Evolutionary conservation across 2,329 filamentous ascomycete genomes (phyloP).

Genomic region (Zasmidium citrigriseum): DNA sequence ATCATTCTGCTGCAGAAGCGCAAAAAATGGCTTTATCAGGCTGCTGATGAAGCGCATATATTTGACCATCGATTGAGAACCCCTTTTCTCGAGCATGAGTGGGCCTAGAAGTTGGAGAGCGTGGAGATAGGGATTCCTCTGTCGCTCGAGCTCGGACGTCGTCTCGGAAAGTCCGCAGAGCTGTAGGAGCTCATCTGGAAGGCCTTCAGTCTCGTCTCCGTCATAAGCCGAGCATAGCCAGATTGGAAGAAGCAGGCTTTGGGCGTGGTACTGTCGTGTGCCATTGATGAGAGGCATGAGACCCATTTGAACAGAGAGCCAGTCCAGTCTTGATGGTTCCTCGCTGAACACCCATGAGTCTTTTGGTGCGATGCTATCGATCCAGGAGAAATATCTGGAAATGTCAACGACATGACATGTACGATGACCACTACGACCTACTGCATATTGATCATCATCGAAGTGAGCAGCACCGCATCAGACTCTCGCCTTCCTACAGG

Average conservation of each 20-base stretch:
- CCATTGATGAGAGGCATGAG: neutral
- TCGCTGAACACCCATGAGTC: conserved; percentile 1
- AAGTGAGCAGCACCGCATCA: conserved; percentile 1
- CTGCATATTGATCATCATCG: conserved; percentile 6
- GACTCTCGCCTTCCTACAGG: neutral
- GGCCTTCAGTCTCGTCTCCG: neutral
- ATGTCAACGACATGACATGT: neutral
- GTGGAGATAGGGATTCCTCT: neutral
- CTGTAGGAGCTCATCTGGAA: neutral
- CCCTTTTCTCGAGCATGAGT: neutral
- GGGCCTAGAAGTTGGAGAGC: conserved; percentile 1
- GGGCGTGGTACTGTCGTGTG: neutral
- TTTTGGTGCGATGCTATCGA: neutral
- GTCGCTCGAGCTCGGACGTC: neutral
- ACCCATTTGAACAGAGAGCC: neutral
- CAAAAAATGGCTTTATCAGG: neutral
- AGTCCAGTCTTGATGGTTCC: neutral
- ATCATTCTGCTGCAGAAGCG: neutral
- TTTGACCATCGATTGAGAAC: conserved; percentile 1
- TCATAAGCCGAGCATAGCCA: conserved; percentile 2
- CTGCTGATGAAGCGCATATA: neutral
- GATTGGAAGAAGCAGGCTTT: conserved; percentile 1
- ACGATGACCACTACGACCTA: neutral
- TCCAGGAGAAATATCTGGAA: neutral
- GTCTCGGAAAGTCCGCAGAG: neutral